Evolutionary conservation across 2,329 filamentous ascomycete genomes (phyloP).

Genomic region (Trichophyton mentagrophytes): DNA sequence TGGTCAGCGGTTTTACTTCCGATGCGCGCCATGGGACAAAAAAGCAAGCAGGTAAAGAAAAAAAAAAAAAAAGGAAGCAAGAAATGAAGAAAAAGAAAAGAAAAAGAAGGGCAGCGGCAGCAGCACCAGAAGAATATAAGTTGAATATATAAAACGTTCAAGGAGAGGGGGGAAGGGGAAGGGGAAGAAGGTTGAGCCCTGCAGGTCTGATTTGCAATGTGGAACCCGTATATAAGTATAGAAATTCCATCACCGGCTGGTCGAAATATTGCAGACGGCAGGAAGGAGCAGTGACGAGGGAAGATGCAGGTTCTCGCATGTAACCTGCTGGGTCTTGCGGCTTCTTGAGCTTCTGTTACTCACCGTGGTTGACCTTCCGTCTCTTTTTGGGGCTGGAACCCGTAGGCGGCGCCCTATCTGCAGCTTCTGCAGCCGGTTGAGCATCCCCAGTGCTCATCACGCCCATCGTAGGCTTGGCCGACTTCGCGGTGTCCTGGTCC

Average conservation of each 20-base stretch:
- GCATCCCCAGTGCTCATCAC: constrained; percentile 21
- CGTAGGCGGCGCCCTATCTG: constrained; percentile 22
- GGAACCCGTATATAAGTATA: constrained; percentile 7
- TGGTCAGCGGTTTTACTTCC: constrained; percentile 3
- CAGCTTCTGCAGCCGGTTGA: constrained; percentile 20
- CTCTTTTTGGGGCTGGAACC: constrained; percentile 60
- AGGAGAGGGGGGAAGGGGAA: constrained; percentile 9
- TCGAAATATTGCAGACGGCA: background rate
- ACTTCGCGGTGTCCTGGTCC: constrained; percentile 14
- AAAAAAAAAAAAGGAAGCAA: background rate
- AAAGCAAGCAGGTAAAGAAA: background rate
- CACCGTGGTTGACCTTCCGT: constrained; percentile 83
- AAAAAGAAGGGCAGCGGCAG: background rate
- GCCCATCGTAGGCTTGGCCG: constrained; percentile 17
- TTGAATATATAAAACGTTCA: background rate
- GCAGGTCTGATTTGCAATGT: constrained; percentile 5
- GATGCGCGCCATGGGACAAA: constrained; percentile 1
- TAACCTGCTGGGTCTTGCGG: background rate
- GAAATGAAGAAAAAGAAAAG: background rate
- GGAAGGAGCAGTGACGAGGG: background rate
- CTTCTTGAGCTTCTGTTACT: constrained; percentile 22
- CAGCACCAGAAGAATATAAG: background rate
- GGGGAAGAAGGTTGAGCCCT: constrained; percentile 13
- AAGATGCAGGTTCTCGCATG: background rate
- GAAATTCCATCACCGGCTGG: background rate